phyloP scores from a whole-genome alignment of 768 basidiomycete species.

The Lactarius tabidus region DNA sequence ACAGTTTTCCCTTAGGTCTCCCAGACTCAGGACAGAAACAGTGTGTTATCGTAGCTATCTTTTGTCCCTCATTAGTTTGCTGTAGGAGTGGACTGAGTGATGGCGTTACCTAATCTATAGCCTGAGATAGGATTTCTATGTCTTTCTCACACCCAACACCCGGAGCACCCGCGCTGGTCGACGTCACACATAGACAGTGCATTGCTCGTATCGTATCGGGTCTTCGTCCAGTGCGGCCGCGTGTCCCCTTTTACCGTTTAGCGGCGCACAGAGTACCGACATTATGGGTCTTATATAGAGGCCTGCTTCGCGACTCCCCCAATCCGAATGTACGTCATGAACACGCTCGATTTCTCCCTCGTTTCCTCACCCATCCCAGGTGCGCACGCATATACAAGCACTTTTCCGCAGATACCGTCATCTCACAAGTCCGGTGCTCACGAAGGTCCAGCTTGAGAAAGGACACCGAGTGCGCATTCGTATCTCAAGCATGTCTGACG shows the following conservation, averaged over 20 bases:
- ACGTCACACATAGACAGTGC: background rate
- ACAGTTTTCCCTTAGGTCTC: too few relatives aligned
- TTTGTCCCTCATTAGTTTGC: too few relatives aligned
- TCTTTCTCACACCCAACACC: too few relatives aligned
- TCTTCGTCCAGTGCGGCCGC: constrained; percentile 40
- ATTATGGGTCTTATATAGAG: constrained; percentile 70
- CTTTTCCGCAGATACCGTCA: constrained; percentile 52
- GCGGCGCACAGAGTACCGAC: constrained; percentile 74
- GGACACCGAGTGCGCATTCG: constrained; percentile 52
- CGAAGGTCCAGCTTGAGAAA: constrained; percentile 43
- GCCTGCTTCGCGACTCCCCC: constrained; percentile 54
- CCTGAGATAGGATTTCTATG: too few relatives aligned
- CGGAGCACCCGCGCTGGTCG: background rate
- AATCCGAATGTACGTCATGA: constrained; percentile 47
- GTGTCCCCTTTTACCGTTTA: constrained; percentile 59
- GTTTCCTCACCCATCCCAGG: constrained; percentile 37
- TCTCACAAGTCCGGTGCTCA: constrained; percentile 50
- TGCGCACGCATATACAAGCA: constrained; percentile 50
- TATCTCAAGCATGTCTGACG: background rate
- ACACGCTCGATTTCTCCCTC: background rate
- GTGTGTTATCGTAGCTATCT: too few relatives aligned
- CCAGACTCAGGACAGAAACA: too few relatives aligned
- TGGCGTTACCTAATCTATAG: too few relatives aligned
- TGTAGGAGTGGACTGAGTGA: too few relatives aligned
- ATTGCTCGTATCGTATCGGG: background rate